phyloP scores from a whole-genome alignment of 306 rosid genomes.

The Dalbergia oliveri region DNA sequence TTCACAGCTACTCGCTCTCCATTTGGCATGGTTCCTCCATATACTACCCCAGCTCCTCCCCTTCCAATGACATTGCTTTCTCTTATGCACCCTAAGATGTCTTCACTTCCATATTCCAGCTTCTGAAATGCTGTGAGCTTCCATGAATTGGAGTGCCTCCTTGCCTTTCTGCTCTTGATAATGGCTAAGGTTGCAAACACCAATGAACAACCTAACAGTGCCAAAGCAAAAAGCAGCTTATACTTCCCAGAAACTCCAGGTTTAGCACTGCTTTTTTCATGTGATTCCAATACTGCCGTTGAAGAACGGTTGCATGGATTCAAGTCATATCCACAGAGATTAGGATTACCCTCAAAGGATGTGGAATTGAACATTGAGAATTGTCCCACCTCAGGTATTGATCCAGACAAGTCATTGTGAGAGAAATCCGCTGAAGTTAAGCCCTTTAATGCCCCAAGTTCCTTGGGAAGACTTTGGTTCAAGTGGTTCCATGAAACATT shows the following conservation, averaged over 20 bases:
- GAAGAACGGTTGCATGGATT: conserved; percentile 64
- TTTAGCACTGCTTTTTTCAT: conserved; percentile 35
- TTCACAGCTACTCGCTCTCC: conserved; percentile 90
- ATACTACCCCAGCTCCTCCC: conserved; percentile 96
- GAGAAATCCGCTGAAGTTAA: conserved; percentile 89
- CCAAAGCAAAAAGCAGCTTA: conserved; percentile 80
- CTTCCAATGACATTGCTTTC: conserved; percentile 85
- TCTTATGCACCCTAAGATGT: conserved; percentile 73
- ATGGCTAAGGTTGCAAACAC: conserved; percentile 74
- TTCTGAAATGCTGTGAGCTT: conserved; percentile 87
- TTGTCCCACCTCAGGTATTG: conserved; percentile 76
- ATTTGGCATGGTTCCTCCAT: conserved; percentile 76
- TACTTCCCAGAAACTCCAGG: conserved; percentile 64
- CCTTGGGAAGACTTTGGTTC: conserved; percentile 72
- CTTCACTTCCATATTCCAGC: conserved; percentile 77
- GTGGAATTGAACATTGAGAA: conserved; percentile 74
- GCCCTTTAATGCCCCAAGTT: conserved; percentile 75
- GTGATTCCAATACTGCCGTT: conserved; percentile 44
- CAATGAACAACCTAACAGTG: conserved; percentile 73
- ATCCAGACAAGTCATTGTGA: conserved; percentile 79
- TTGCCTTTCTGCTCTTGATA: conserved; percentile 66
- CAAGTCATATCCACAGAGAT: conserved; percentile 71
- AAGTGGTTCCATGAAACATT: conserved; percentile 88
- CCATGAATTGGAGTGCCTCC: conserved; percentile 65
- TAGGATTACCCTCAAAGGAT: conserved; percentile 75